Conservation (phyloP, 768 basidiomycete genomes). For the Pilatotrama ljubarskyi region DNA sequence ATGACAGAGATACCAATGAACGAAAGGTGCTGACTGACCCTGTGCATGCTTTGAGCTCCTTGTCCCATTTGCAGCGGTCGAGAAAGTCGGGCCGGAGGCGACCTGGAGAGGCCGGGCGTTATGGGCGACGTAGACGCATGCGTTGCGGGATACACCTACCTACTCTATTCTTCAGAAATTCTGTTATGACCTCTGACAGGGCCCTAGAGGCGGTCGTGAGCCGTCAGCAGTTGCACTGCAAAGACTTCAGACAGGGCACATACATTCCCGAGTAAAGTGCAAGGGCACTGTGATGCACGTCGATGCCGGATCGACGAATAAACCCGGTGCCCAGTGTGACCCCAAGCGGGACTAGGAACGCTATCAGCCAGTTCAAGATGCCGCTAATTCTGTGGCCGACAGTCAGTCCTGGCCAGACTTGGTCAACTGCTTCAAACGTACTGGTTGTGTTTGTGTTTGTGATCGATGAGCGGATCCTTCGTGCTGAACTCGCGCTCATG, state of each 20-base stretch:
- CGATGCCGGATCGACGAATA: constrained; percentile 45
- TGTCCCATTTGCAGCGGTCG: constrained; percentile 62
- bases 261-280: constrained; percentile 45
- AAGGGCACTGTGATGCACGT: constrained; percentile 60
- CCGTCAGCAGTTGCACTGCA: not conserved
- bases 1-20: not conserved
- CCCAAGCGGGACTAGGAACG: constrained; percentile 47
- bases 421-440: constrained; percentile 22
- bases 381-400: constrained; percentile 46
- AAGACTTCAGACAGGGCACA: not conserved
- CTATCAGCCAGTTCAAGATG: constrained; percentile 45
- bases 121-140: too few relatives aligned
- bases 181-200: constrained; percentile 49
- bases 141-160: constrained; percentile 39
- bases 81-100: constrained; percentile 69
- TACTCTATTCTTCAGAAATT: constrained; percentile 55
- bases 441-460: constrained; percentile 53
- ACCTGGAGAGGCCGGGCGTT: constrained; percentile 26
- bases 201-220: constrained; percentile 34
- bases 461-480: constrained; percentile 54
- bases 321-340: constrained; percentile 40
- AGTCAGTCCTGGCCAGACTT: not conserved
- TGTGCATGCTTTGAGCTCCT: constrained; percentile 46
- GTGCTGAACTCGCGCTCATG: constrained; percentile 51
- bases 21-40: constrained; percentile 41